Evolutionary conservation across 345 rosid species (phyloP), one percentile per base, ranked within the genome.

Genomic region (Citrus glauca): DNA sequence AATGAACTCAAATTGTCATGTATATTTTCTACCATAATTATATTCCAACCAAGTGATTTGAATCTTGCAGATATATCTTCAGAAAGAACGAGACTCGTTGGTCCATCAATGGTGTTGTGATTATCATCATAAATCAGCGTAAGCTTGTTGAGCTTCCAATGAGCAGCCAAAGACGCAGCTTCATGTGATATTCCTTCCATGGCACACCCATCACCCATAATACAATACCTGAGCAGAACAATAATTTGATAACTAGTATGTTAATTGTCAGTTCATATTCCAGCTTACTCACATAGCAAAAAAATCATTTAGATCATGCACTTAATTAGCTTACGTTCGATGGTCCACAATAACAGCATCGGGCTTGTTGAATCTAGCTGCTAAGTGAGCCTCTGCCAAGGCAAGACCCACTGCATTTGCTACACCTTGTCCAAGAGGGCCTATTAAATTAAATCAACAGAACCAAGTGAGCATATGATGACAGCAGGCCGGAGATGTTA

Each of bases 181-280:
- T 86, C 89, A 53, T 86, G 37, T 32, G 89, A n/a, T 28, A 82
- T 80, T 74, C 89, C 85, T 75, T 86, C 89, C 89, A 86, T 86
- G 57, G 81, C 82, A 50, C 87, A 86, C n/a, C 87, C 89, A 78
- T 84, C 89, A 19, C 89, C 84, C 83, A 86, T 77, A 48, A 84
- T 70, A 9, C 82, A 78, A 66, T 80, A 86, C 56, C 85, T 84
- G 25, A 22, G n/a, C 4, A 3, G 19, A 4, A n/a, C 9, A 40
- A 22, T 22, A 72, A 24, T 2, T 70, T 69, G 17, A 45, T 45
- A 45, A 45, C 50, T 45, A 13, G 5, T 11, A 45, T 45, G 1
- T 45, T 10, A 45, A 45, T 45, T 45, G 50, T 13, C 19, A n/a
- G 4, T 59, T 22, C 8, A 73, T 14, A 45, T 45, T 45, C 17